Base-by-base conservation (phyloP, 2,329 filamentous ascomycete genomes). In the Chrysoporthe deuterocubensis region DNA sequence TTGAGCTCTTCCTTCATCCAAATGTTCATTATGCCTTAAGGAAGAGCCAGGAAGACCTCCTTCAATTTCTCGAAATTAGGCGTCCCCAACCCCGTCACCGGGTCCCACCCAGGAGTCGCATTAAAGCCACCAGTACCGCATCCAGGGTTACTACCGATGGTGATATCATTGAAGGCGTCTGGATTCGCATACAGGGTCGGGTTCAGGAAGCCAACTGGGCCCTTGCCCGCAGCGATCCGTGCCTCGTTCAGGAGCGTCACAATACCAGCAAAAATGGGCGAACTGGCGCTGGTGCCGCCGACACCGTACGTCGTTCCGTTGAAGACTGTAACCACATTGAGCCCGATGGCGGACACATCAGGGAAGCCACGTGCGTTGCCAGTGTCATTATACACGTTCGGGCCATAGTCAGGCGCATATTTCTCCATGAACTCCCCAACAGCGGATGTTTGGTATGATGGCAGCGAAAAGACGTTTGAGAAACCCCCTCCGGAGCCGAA, bases 321-420 rank as follows among this genome's bases (percentile, higher is more conserved):
- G 69, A 77, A 73, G 60, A 71, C 72, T 2, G 76, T 73, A 1
- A 67, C 57, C 64, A 78, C 78, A 46, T 68, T 67, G 4, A 67
- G 60, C 18, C 85, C 86, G 75, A 90, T 87, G 8, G 85, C 85
- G 0, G 87, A 78, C 37, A 90, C 81, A 67, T 85, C 83, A 1
- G 83, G 83, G 63, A 83, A 81, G 0, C 76, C 83, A n/a, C 83
- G 78, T 3, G 48, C 50, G 13, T n/a, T 40, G 9, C 81, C 80
- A 0, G 74, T 76, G 1, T 75, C 73, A 73, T 84, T 82, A 74
- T 82, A 84, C 66, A 78, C 79, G 0, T 76, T 73, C 0, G 78
- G 67, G 72, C 89, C 81, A 18, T 82, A 79, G 60, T 73, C 70
- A 73, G 78, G 76, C 77, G 87, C 74, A 40, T 64, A 66, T 40